A percentile compares a stretch with the other conserved stretches of the same genome.
These are phyloP conservation scores for Ceriops zippeliana DNA, from an alignment of 345 rosid genomes.

Conservation along the genomic window DNA sequence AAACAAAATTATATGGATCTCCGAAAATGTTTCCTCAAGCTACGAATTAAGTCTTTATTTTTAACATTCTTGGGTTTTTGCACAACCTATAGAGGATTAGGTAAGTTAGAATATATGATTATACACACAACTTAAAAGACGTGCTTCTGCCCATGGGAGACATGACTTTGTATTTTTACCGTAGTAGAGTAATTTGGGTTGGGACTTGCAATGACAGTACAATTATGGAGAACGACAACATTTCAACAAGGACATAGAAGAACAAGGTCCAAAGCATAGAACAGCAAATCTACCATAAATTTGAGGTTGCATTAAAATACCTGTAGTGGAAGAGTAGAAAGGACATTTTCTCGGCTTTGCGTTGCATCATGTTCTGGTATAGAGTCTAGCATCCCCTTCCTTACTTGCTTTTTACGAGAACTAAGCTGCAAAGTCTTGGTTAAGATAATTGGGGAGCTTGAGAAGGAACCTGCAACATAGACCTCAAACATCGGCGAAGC, in stretches of 20 bases:
- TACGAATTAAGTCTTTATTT: too few species aligned
- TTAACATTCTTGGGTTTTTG: too few species aligned
- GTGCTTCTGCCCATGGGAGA: neutral
- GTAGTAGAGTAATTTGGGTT: neutral
- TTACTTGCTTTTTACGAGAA: slow-evolving; percentile 3
- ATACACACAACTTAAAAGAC: too few species aligned
- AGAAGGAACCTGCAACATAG: slow-evolving; percentile 29
- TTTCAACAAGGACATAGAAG: neutral
- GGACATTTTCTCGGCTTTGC: slow-evolving; percentile 12
- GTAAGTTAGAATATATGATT: too few species aligned
- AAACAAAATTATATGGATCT: too few species aligned
- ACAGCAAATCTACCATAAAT: neutral
- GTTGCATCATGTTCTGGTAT: slow-evolving; percentile 25
- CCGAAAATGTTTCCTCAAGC: too few species aligned
- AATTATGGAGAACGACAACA: neutral
- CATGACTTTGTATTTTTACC: neutral
- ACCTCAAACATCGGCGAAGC: slow-evolving; percentile 24
- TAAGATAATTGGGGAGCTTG: slow-evolving; percentile 25
- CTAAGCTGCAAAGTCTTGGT: slow-evolving; percentile 22
- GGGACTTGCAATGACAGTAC: neutral
- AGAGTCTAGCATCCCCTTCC: slow-evolving; percentile 20
- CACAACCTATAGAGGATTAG: too few species aligned
- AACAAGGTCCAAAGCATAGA: too few species aligned
- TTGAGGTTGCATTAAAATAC: slow-evolving; percentile 2
- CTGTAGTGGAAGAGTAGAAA: slow-evolving; percentile 16